Evolutionary conservation across 495 filamentous ascomycete genomes (phyloP).

Genomic region (Aspergillus heteromorphus): DNA sequence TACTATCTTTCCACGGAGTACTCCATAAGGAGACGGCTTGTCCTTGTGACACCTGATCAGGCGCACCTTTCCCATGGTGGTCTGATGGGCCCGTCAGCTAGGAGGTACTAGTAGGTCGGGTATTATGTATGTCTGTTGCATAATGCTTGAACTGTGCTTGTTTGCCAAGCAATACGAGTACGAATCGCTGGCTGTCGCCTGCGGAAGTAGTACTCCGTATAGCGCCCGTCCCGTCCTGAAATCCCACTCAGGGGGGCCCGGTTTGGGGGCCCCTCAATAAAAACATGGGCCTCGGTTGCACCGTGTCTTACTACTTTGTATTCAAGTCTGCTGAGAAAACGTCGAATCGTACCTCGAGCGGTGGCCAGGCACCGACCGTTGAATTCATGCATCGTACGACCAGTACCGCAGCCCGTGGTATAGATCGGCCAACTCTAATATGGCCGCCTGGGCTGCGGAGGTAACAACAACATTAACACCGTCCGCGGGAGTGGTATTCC

Average conservation of each 20-base stretch:
- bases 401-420: background rate
- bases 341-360: background rate
- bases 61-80: background rate
- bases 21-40: too few relatives aligned
- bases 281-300: too few relatives aligned
- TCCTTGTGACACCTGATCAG: background rate
- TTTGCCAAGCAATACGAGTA: constrained; percentile 1
- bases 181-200: background rate
- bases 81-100: background rate
- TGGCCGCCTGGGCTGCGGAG: background rate
- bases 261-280: background rate
- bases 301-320: too few relatives aligned
- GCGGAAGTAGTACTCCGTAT: background rate
- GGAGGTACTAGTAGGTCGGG: background rate
- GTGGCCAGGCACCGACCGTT: background rate
- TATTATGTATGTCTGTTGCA: background rate
- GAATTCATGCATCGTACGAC: background rate
- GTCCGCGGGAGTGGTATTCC: background rate
- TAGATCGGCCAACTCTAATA: background rate
- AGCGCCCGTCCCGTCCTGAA: background rate
- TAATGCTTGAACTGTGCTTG: background rate
- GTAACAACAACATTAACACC: background rate
- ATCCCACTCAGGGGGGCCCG: background rate
- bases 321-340: too few relatives aligned
- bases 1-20: background rate